These are phyloP conservation scores for Trichothecium roseum DNA, from an alignment of 2,329 filamentous ascomycete genomes.

Conservation along the genomic window DNA sequence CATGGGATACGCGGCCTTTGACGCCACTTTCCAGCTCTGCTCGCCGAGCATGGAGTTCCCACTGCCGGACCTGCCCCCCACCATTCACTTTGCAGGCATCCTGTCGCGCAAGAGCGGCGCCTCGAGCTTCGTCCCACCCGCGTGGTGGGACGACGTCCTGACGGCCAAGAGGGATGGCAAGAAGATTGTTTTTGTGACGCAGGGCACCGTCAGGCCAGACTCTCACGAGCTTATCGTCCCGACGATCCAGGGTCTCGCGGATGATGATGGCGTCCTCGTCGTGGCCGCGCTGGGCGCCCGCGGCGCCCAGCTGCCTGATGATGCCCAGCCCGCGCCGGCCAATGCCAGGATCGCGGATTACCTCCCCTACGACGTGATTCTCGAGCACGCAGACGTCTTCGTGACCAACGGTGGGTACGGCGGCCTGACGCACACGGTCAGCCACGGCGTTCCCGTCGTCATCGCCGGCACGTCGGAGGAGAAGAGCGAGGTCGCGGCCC, in stretches of 20 bases:
- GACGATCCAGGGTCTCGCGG: constrained; percentile 28
- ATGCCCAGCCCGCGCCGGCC: constrained; percentile 15
- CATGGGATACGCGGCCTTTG: constrained; percentile 5
- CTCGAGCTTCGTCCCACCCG: not conserved
- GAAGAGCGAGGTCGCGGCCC: constrained; percentile 9
- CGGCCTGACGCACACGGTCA: constrained; percentile 25
- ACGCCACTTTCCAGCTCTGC: constrained; percentile 1
- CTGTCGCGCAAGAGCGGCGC: not conserved
- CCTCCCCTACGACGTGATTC: constrained; percentile 28
- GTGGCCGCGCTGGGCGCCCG: constrained; percentile 19
- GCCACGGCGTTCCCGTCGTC: constrained; percentile 28
- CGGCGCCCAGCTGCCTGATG: not conserved
- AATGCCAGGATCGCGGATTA: constrained; percentile 29
- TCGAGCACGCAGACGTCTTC: constrained; percentile 27
- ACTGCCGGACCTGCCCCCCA: not conserved
- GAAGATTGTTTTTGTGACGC: constrained; percentile 33
- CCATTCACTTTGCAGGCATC: not conserved
- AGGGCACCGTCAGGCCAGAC: constrained; percentile 31
- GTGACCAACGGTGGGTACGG: constrained; percentile 31
- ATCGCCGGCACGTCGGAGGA: constrained; percentile 22
- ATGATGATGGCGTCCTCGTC: constrained; percentile 24
- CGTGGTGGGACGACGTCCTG: not conserved
- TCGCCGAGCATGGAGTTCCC: not conserved
- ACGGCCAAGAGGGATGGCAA: not conserved
- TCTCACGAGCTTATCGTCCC: constrained; percentile 32